Conservation (phyloP, 768 basidiomycete species). For the Mycena kentingensis region DNA sequence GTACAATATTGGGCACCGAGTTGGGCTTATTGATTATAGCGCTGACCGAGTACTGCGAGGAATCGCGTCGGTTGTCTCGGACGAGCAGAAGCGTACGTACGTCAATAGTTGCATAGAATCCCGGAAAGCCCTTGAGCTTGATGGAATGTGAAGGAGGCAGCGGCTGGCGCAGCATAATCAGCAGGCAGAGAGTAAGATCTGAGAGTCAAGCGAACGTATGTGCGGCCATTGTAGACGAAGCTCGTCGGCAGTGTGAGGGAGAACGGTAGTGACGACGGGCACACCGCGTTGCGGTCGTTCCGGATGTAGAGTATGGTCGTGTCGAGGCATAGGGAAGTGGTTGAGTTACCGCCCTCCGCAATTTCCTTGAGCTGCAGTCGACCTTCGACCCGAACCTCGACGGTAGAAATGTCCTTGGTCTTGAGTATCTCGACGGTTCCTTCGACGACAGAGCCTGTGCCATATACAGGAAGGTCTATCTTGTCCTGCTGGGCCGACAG, state of each 20-base stretch:
- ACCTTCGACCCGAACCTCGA: slow-evolving; percentile 72
- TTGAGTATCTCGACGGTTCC: slow-evolving; percentile 59
- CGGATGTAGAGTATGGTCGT: slow-evolving; percentile 61
- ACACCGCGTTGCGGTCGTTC: slow-evolving; percentile 41
- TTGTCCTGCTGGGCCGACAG: slow-evolving; percentile 56
- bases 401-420: slow-evolving; percentile 54
- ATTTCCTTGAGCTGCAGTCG: slow-evolving; percentile 59
- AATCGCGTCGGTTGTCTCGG: background rate
- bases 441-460: slow-evolving; percentile 49
- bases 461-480: slow-evolving; percentile 58
- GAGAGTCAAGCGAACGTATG: slow-evolving; percentile 54
- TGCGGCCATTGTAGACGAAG: slow-evolving; percentile 55
- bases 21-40: slow-evolving; percentile 53
- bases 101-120: slow-evolving; percentile 65
- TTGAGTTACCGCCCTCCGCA: slow-evolving; percentile 64
- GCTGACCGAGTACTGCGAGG: slow-evolving; percentile 55
- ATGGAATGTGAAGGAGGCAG: slow-evolving; percentile 72
- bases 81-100: slow-evolving; percentile 28
- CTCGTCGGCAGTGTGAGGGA: slow-evolving; percentile 57
- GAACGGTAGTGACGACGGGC: slow-evolving; percentile 58
- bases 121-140: slow-evolving; percentile 70
- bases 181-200: background rate
- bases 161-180: slow-evolving; percentile 41
- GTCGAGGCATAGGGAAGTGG: slow-evolving; percentile 53
- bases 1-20: slow-evolving; percentile 37